Conservation (phyloP, 2,329 filamentous ascomycete genomes). For the Colletotrichum aenigma region DNA sequence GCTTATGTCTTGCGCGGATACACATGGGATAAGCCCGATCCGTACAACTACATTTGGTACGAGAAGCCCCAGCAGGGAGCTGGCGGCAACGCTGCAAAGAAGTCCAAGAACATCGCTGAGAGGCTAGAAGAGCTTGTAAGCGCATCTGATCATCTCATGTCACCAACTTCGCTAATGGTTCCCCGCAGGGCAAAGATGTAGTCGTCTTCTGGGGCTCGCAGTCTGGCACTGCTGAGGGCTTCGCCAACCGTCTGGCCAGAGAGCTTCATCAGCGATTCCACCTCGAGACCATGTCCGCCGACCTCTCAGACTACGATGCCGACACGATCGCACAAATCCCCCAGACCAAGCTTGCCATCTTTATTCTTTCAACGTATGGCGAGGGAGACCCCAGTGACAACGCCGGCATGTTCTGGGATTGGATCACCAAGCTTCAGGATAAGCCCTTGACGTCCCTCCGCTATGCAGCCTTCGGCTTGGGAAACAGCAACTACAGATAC, state of each 20-base stretch:
- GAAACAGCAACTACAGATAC: conserved; percentile 41
- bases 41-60: conserved; percentile 50
- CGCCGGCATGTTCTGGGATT: conserved; percentile 32
- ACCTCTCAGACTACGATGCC: conserved; percentile 51
- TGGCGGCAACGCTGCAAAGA: conserved; percentile 32
- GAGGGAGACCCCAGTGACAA: conserved; percentile 47
- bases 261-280: conserved; percentile 44
- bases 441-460: conserved; percentile 25
- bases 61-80: conserved; percentile 44
- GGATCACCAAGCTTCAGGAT: conserved; percentile 23
- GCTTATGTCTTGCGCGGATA: conserved; percentile 46
- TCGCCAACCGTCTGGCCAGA: conserved; percentile 42
- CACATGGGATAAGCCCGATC: conserved; percentile 54
- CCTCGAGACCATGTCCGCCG: conserved; percentile 41
- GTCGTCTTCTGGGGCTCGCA: conserved; percentile 54
- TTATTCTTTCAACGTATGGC: conserved; percentile 42
- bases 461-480: conserved; percentile 41
- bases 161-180: not conserved
- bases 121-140: conserved; percentile 33
- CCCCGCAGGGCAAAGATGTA: not conserved
- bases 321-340: conserved; percentile 36
- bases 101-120: conserved; percentile 48
- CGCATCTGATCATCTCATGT: too few relatives aligned
- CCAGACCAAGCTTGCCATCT: conserved; percentile 32
- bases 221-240: conserved; percentile 48